Conservation (phyloP, 768 basidiomycete species). For the Artomyces pyxidatus region DNA sequence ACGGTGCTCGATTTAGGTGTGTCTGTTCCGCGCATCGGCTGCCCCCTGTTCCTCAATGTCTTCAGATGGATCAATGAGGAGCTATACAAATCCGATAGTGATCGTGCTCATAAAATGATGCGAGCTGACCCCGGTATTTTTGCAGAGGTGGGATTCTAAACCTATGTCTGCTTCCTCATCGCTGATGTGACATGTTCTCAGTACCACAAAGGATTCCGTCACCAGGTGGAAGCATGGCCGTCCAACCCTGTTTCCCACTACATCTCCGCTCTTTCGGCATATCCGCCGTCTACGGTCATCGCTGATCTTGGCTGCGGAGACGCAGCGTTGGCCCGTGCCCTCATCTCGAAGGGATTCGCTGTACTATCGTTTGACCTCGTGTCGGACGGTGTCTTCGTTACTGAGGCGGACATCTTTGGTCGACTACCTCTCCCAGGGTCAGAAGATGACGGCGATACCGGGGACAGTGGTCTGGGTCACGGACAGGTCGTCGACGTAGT, state of each 20-base stretch:
- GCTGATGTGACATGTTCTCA: constrained; percentile 25
- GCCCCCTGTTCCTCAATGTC: not conserved
- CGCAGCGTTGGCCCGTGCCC: constrained; percentile 71
- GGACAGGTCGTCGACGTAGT: constrained; percentile 85
- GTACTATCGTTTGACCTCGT: constrained; percentile 80
- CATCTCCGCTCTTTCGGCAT: constrained; percentile 52
- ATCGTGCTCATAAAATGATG: constrained; percentile 73
- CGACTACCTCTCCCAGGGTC: constrained; percentile 82
- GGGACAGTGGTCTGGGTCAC: constrained; percentile 36
- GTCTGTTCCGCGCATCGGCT: constrained; percentile 9
- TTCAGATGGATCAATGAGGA: constrained; percentile 84
- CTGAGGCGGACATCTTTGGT: constrained; percentile 84
- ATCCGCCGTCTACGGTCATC: constrained; percentile 63
- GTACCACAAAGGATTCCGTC: constrained; percentile 92
- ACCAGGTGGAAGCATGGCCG: constrained; percentile 90
- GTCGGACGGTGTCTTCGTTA: constrained; percentile 64
- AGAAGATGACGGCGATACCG: constrained; percentile 31
- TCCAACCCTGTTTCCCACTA: constrained; percentile 88
- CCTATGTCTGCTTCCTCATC: not conserved
- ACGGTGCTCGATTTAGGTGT: constrained; percentile 85
- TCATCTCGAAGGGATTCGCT: constrained; percentile 58
- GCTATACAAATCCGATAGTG: constrained; percentile 82
- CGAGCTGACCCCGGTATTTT: constrained; percentile 73
- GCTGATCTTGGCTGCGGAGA: constrained; percentile 96
- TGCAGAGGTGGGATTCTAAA: constrained; percentile 52